Base-by-base conservation (phyloP, 495 filamentous ascomycete genomes). In the Neurospora intermedia region DNA sequence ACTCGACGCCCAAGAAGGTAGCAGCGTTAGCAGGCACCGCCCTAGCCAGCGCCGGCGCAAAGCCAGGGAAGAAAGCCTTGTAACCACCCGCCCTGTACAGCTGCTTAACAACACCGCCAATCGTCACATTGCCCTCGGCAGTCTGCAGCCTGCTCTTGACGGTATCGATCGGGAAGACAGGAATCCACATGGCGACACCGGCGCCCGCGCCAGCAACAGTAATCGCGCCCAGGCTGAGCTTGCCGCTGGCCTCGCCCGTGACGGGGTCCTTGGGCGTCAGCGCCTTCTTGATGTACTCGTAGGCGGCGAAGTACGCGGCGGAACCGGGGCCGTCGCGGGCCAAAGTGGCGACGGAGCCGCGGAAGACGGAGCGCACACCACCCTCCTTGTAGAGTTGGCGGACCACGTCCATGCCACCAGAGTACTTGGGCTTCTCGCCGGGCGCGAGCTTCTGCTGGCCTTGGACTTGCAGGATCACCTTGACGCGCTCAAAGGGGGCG, bases 161-260 rank as follows among this genome's bases (percentile, higher is more conserved):
- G 0, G 96, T 99, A 78, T 99, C 96, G 71, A 99, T 86, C 6
- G 96, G 96, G 88, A 99, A 99, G 23, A 99, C 94, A 35, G 97
- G 93, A 74, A 98, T 93, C 96, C 96, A 99, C 96, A 99, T 99
- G 31, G 96, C 94, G 69, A 99, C 90, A 77, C 96, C 96, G 0
- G 96, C 96, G 0, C 90, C 91, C 66, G 93, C 96, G 73, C 96
- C 96, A 0, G 96, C 96, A 43, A 88, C 86, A 74, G 93, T 90
- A n/a, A 99, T 88, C 5, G 96, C 96, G 4, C 87, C 80, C 74
- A 98, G 82, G 70, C 92, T 94, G 66, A 98, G 84, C 75, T 94
- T 84, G 45, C 90, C 91, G 15, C 87, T 90, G 18, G 89, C 81
- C 72, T 93, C 90, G 11, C 93, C 93, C 0, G 86, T 87, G n/a